phyloP scores from a whole-genome alignment of 768 basidiomycete genomes.

The Pholiota conissans region DNA sequence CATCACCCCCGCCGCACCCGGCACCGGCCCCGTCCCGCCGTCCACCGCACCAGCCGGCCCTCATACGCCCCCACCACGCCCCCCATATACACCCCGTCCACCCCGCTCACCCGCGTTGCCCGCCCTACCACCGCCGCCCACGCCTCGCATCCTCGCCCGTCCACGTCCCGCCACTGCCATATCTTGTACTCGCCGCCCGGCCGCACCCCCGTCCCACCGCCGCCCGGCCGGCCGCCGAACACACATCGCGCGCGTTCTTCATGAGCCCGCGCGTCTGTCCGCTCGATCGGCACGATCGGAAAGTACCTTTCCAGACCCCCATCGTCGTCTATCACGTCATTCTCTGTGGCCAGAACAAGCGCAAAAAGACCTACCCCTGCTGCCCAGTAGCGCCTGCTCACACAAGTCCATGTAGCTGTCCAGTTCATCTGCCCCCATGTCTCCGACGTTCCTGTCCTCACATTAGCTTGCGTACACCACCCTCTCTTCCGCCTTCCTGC shows the following conservation, averaged over 20 bases:
- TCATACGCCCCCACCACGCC: constrained; percentile 67
- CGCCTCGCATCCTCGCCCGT: constrained; percentile 55
- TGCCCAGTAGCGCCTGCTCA: constrained; percentile 47
- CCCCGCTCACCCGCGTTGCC: constrained; percentile 57
- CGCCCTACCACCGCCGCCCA: constrained; percentile 50
- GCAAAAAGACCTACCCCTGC: constrained; percentile 13
- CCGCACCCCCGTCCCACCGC: constrained; percentile 18
- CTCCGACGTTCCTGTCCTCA: constrained; percentile 49
- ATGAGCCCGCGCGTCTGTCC: constrained; percentile 4
- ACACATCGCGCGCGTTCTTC: background rate
- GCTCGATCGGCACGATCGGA: constrained; percentile 5
- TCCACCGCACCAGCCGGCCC: constrained; percentile 56
- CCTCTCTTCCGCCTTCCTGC: constrained; percentile 21
- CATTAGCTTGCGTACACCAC: constrained; percentile 12
- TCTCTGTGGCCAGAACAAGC: background rate
- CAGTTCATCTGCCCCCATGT: constrained; percentile 49
- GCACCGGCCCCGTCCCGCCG: constrained; percentile 10
- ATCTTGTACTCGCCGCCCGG: constrained; percentile 66
- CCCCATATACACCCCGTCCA: constrained; percentile 49
- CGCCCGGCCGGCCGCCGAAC: constrained; percentile 12
- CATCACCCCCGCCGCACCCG: constrained; percentile 3
- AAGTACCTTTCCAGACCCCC: constrained; percentile 12
- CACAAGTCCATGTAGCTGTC: constrained; percentile 72
- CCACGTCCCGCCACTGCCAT: constrained; percentile 65
- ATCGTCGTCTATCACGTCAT: constrained; percentile 12